A percentile compares a stretch with the other conserved stretches of the same genome.
Evolutionary conservation across 345 rosid species (phyloP).

Genomic region (Xanthoceras sorbifolium): DNA sequence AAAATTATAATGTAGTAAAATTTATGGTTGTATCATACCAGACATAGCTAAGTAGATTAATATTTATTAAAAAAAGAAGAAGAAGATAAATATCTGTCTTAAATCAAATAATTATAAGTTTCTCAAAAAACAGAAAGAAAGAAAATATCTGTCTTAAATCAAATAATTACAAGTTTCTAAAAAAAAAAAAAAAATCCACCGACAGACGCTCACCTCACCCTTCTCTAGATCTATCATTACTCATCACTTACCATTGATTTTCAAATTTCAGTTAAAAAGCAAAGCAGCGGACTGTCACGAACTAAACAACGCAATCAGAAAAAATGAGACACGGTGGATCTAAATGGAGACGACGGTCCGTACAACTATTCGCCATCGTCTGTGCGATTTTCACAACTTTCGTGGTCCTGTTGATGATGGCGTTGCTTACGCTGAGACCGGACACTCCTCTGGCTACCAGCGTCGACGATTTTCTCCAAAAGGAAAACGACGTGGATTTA

Average conservation of each 20-base stretch:
- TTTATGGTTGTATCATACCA: no score
- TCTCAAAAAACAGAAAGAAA: no score
- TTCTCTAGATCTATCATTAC: background rate
- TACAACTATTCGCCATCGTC: conserved; percentile 38
- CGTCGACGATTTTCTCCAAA: conserved; percentile 4
- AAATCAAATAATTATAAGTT: no score
- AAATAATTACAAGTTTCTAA: no score
- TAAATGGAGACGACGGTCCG: conserved; percentile 50
- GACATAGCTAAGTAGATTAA: no score
- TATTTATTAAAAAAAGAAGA: no score
- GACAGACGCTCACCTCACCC: no score
- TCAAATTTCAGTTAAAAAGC: background rate
- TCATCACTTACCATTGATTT: no score
- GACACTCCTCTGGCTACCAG: conserved; percentile 46
- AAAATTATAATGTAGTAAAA: no score
- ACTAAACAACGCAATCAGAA: background rate
- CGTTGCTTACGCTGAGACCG: conserved; percentile 48
- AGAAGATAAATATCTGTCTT: no score
- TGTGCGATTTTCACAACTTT: conserved; percentile 40
- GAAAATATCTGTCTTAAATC: no score
- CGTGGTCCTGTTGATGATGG: conserved; percentile 44
- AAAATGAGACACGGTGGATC: conserved; percentile 28
- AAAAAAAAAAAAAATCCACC: background rate
- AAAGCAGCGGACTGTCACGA: background rate
- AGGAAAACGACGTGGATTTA: background rate